Base-by-base conservation (phyloP, 2,329 filamentous ascomycete genomes). In the Sclerotiophoma versabilis region DNA sequence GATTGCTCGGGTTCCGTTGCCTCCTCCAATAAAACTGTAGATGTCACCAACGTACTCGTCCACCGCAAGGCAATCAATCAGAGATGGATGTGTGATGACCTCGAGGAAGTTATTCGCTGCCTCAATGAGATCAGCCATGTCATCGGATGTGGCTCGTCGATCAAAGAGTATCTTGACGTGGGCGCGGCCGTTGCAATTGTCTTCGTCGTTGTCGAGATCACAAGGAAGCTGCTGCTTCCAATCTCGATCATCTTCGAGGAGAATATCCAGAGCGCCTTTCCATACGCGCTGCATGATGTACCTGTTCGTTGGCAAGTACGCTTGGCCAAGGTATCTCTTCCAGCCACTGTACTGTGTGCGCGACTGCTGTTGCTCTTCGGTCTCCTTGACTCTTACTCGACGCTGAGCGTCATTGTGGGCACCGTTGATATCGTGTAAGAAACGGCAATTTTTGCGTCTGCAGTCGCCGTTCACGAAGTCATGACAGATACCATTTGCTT, bases 51-150 rank as follows among this genome's bases (percentile, higher is more conserved):
- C 67, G 26, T 58, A 65, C 14, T 68, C 72, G 55, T 77, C 73
- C 2, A 75, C 58, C 7, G 72, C 65, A 14, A 76, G 63, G 36
- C 66, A 75, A 33, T 75, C 66, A 8, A 76, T 41, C 11, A 75
- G 41, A n/a, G 67, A 58, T 10, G 55, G 43, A 53, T 77, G 72
- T 1, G 74, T 72, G 4, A 76, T 69, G 3, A 73, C 66, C 12
- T 41, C 41, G 11, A 71, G 61, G 29, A 71, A 70, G 0, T 45
- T 23, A 19, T 26, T 45, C 6, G 36, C 14, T 1, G 50, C 23
- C 19, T 41, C 25, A 15, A 66, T 30, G 29, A 50, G 60, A 12
- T 27, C 36, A 10, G 15, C 42, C 14, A 39, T 19, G 3, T 54
- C 20, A 23, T 17, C 22, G 11, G 27, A 4, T 25, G 17, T 55